Evolutionary conservation across 768 basidiomycete species (phyloP), one percentile per base, ranked within the genome.

Genomic region (Naganishia antarctica): DNA sequence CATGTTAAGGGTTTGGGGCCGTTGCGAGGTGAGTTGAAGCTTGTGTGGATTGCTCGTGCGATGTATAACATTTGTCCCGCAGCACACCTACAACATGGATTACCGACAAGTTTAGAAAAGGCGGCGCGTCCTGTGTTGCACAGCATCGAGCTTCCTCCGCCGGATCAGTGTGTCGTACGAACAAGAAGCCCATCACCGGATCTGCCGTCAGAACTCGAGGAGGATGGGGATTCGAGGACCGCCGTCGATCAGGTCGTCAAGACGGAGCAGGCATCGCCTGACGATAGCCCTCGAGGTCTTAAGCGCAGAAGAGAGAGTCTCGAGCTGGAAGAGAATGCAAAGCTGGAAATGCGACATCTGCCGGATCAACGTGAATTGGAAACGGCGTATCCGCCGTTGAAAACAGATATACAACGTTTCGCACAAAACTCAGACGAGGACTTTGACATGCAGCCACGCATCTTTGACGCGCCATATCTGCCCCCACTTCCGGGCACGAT

Each of bases 401-500:
- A 25, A 25, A 21, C 12, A 21, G 7, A 25, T 57, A 57, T 37
- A 18, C 32, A 21, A 12, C 18, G n/a, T 3, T 23, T 23, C 34
- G 37, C 37, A 25, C 1, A 31, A 40, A 12, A 50, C 16, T 23
- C 25, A 21, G 41, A 28, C 7, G 44, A 37, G 9, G 6, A 25
- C 25, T 13, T n/a, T n/a, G n/a, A n/a, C n/a, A n/a, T n/a, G n/a
- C 41, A 53, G 21, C 37, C 21, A 15, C 26, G 44, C 44, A 41
- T 51, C 5, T 51, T 50, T 25, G 49, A 57, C 28, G 62, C 32
- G 11, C 40, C 49, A 16, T 63, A 4, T 23, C 50, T 63, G 3
- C 62, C 62, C 12, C 50, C 50, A 6, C 41, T 63, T 1, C 62
- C 62, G 18, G 49, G 43, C 25, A 51, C 34, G 15, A 50, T 6